These are phyloP conservation scores for Melaleuca quinquenervia DNA, from an alignment of 345 rosid genomes.

Conservation along the genomic window DNA sequence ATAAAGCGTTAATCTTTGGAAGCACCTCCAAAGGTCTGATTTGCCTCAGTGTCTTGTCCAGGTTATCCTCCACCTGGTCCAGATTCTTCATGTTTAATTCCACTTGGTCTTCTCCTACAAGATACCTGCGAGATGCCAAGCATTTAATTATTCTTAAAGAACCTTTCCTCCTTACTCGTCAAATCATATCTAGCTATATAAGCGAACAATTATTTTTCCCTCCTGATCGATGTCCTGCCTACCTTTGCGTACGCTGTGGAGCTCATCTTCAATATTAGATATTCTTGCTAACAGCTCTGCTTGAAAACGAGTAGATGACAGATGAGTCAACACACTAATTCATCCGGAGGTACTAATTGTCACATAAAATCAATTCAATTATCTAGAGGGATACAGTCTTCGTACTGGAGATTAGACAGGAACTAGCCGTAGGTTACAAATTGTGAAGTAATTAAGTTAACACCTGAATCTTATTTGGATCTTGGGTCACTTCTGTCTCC, in stretches of 20 bases:
- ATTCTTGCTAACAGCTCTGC: conserved; percentile 56
- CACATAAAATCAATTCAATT: not conserved
- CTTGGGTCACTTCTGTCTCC: conserved; percentile 23
- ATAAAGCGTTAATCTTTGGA: not conserved
- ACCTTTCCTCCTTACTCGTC: not conserved
- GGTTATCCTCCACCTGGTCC: conserved; percentile 33
- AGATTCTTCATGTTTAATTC: conserved; percentile 24
- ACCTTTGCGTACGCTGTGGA: conserved; percentile 63
- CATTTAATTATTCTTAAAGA: not conserved
- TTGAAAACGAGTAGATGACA: not conserved
- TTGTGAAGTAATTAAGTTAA: not conserved
- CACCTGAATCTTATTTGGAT: conserved; percentile 39
- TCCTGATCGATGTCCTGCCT: not conserved
- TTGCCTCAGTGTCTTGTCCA: conserved; percentile 29
- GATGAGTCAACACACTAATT: not conserved
- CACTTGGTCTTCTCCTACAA: conserved; percentile 41
- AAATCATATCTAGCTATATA: not conserved
- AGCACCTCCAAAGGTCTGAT: conserved; percentile 32
- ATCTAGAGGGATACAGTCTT: not conserved
- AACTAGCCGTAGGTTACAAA: not conserved
- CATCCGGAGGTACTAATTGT: not conserved
- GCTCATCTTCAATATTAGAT: conserved; percentile 42
- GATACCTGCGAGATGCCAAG: conserved; percentile 11
- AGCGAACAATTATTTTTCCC: not conserved
- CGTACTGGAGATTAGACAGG: not conserved